Base-by-base conservation (phyloP, 768 basidiomycete species). In the Lactarius evosmus region DNA sequence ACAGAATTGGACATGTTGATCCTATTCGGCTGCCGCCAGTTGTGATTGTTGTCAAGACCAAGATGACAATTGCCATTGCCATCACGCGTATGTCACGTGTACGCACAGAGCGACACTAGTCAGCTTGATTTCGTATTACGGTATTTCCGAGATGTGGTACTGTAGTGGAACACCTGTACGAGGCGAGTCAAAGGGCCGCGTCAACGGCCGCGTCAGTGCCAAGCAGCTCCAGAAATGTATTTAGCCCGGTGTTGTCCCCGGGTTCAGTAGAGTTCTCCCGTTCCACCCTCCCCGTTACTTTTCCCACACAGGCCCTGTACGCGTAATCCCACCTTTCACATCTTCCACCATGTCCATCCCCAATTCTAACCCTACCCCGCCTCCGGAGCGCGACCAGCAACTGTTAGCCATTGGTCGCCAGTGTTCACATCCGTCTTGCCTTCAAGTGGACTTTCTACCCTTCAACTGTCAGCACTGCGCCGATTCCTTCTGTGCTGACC, bases 381-480 rank as follows among this genome's bases (percentile, higher is more conserved):
- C 66, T 46, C 60, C 69, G 14, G 78, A 80, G 56, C 80, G 75
- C 60, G 82, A 87, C 60, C 68, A 75, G n/a, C 80, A 86, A 22
- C 77, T 93, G 11, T 82, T 93, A 63, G 74, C 77, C 44, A 73
- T 93, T 67, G 89, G 90, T 7, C 80, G 83, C 62, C 87, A 90
- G 69, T 94, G 92, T 75, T 84, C 87, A 16, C 79, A 83, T 56
- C 72, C 82, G 0, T 75, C 82, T 1, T 94, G 92, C 75, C 74
- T 79, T 32, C 81, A 89, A 66, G 82, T 93, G 71, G 92, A 94
- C 78, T 93, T 93, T 68, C 78, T 94, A 12, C 91, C 92, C 0
- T 89, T 93, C 80, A 89, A 87, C 75, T 95, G 92, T 73, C 86
- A 89, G 56, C 89, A 92, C 70, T 95, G 92, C 73, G 71, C 79